Evolutionary conservation across 306 rosid genomes (phyloP).

Genomic region (Fagus sylvatica): DNA sequence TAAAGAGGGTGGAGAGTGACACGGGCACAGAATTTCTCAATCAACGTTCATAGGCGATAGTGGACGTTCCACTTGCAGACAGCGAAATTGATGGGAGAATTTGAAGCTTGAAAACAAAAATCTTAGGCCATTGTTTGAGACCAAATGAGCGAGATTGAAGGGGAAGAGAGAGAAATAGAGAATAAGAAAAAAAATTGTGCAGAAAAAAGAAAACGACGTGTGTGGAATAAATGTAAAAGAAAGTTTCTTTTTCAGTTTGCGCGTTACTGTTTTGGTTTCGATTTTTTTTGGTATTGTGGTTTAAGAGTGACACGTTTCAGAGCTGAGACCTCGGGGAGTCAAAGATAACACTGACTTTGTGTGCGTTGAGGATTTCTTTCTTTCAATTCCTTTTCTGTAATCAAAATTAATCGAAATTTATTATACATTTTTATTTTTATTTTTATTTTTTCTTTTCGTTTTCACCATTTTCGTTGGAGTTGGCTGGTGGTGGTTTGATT

Average conservation of each 20-base stretch:
- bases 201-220: constrained; percentile 29
- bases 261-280: background rate
- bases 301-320: constrained; percentile 23
- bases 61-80: constrained; percentile 36
- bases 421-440: too few relatives aligned
- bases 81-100: constrained; percentile 37
- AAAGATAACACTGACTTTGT: constrained; percentile 6
- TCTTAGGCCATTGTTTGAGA: constrained; percentile 5
- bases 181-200: constrained; percentile 26
- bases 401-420: too few relatives aligned
- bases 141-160: constrained; percentile 46
- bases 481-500: constrained; percentile 31
- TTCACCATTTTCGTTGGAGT: constrained; percentile 10
- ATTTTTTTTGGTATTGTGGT: background rate
- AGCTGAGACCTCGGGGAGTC: background rate
- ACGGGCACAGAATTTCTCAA: constrained; percentile 2
- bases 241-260: background rate
- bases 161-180: constrained; percentile 47
- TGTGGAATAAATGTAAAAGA: background rate
- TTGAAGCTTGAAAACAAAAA: constrained; percentile 1
- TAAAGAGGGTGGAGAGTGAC: constrained; percentile 5
- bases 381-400: too few relatives aligned
- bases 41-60: constrained; percentile 34
- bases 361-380: background rate
- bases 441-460: constrained; percentile 6